phyloP scores from a whole-genome alignment of 1,284 basidiomycete species.

The Papiliotrema fonsecae region DNA sequence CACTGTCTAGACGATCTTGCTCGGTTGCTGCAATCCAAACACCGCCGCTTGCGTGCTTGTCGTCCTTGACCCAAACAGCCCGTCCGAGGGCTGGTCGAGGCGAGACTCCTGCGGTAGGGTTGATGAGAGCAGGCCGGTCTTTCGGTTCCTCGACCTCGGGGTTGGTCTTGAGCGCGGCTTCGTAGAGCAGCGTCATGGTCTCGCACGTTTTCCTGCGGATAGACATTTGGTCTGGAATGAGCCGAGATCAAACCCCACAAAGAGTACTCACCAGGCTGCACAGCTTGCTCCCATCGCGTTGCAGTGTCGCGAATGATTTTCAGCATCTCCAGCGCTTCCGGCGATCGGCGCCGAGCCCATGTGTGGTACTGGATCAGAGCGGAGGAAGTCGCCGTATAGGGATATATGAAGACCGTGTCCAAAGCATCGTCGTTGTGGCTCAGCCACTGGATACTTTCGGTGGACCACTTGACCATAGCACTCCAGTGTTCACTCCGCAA shows the following conservation, averaged over 20 bases:
- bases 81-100: conserved; percentile 36
- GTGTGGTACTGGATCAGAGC: conserved; percentile 92
- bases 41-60: conserved; percentile 67
- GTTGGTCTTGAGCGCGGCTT: conserved; percentile 72
- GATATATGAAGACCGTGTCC: conserved; percentile 78
- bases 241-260: background rate
- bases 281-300: conserved; percentile 68
- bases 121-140: conserved; percentile 40
- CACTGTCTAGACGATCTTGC: conserved; percentile 31
- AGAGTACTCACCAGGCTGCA: conserved; percentile 37
- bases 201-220: conserved; percentile 71
- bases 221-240: conserved; percentile 69
- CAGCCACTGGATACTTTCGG: conserved; percentile 83
- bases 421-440: conserved; percentile 72
- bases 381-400: conserved; percentile 84
- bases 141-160: conserved; percentile 27
- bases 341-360: conserved; percentile 76
- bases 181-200: conserved; percentile 87
- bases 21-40: conserved; percentile 64
- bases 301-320: conserved; percentile 76
- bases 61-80: conserved; percentile 36
- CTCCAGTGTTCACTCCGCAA: conserved; percentile 77
- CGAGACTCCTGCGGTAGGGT: conserved; percentile 50
- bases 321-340: conserved; percentile 66
- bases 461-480: conserved; percentile 63